Evolutionary conservation across 1,284 basidiomycete genomes (phyloP), one percentile per base, ranked within the genome.

Genomic region (Cutaneotrichosporon sp.): DNA sequence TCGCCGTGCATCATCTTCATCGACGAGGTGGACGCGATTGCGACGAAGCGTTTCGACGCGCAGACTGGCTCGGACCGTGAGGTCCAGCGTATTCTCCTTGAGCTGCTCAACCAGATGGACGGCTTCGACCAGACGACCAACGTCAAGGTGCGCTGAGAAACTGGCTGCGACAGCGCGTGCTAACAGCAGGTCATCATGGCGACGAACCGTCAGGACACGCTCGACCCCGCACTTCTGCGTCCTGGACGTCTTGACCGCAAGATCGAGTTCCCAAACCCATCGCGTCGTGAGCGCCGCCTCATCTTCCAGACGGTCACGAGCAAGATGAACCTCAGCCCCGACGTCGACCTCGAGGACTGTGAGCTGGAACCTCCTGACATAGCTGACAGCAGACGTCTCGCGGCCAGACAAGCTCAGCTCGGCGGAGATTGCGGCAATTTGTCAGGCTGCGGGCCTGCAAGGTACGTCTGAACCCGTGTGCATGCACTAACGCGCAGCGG

Each of bases 71-170:
- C 97, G 14, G 97, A 99, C 82, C 87, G 97, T 72, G 97, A 99
- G 82, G 97, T 99, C 21, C 97, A 99, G 81, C 92, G 97, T 82
- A 99, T 99, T 76, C 81, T 99, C 69, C 88, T 99, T n/a, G 97
- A 99, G 79, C 83, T 99, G 66, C 85, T 99, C 67, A 99, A 97
- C 79, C 97, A 99, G 79, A 99, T 99, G 97, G 97, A 99, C 75
- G 97, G 97, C 69, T 99, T 99, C 82, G 97, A 99, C 81, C 97
- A 99, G 81, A 92, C 91, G 7, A 96, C 92, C 78, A 99, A 96
- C 74, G 97, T 99, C 78, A 99, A 99, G 87, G 94, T 92, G 32
- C 76, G 61, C 81, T 70, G 47, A 21, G 42, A 18, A 8, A 13
- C 10, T 6, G 38, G 55, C 18, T 18, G 18, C 5, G 0, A 22